These are phyloP conservation scores for Phragmites australis DNA, from an alignment of 176 grass and related monocot species.

Conservation along the genomic window DNA sequence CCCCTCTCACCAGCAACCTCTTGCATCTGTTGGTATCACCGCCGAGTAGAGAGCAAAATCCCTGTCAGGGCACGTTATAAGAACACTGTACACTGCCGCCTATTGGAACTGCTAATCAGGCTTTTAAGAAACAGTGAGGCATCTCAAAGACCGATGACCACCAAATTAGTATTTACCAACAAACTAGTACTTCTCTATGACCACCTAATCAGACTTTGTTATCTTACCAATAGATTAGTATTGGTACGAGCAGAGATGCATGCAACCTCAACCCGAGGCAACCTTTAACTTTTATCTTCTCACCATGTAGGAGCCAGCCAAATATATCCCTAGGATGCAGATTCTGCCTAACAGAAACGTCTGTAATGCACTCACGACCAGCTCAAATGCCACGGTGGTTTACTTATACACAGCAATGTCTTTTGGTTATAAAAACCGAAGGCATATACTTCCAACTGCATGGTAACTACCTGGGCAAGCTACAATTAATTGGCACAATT, in stretches of 20 bases:
- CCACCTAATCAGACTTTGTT: background rate
- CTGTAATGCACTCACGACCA: background rate
- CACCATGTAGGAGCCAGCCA: background rate
- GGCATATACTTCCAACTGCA: background rate
- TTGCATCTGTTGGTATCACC: constrained; percentile 88
- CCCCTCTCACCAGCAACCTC: constrained; percentile 99
- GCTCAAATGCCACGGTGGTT: background rate
- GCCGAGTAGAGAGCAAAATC: constrained; percentile 80
- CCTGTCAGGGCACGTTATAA: constrained; percentile 99
- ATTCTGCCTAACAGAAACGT: background rate
- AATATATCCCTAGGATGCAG: background rate
- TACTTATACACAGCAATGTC: background rate
- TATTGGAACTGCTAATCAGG: background rate
- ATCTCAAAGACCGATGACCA: no score
- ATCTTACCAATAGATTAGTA: background rate
- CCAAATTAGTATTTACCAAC: no score
- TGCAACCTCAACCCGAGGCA: constrained; percentile 3
- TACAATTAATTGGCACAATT: background rate
- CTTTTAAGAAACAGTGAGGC: background rate
- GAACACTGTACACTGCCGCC: constrained; percentile 40
- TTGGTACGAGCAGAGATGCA: background rate
- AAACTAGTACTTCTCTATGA: background rate
- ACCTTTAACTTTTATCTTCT: background rate
- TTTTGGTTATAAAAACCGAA: background rate
- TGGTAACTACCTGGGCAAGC: background rate